Conservation (phyloP, 805 yeast species). For the Metschnikowia continentalis region DNA sequence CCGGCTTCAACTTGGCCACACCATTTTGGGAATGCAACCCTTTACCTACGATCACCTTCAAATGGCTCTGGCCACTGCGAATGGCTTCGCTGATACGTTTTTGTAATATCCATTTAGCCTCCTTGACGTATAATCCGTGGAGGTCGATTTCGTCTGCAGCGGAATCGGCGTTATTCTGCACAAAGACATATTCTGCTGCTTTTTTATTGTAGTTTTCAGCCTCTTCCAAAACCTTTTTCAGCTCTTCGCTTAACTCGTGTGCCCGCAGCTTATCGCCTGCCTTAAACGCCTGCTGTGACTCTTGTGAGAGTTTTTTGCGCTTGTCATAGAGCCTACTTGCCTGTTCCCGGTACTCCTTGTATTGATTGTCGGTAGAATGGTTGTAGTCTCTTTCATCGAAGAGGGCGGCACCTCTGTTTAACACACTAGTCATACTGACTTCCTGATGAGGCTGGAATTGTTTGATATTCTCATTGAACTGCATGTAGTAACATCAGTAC, state of each 20-base stretch:
- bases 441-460: not conserved
- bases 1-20: conserved; percentile 85
- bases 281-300: conserved; percentile 76
- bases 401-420: conserved; percentile 12
- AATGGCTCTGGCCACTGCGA: conserved; percentile 51
- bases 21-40: conserved; percentile 82
- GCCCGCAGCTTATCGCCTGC: conserved; percentile 73
- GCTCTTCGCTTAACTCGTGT: conserved; percentile 63
- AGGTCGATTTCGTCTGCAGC: conserved; percentile 82
- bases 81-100: conserved; percentile 67
- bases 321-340: conserved; percentile 67
- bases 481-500: not conserved
- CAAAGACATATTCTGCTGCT: conserved; percentile 89
- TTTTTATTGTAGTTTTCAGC: conserved; percentile 69
- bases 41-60: conserved; percentile 89
- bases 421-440: conserved; percentile 9
- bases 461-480: not conserved
- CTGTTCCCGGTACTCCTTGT: conserved; percentile 55
- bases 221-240: conserved; percentile 52
- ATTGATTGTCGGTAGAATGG: conserved; percentile 66
- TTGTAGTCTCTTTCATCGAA: conserved; percentile 52
- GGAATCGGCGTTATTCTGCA: conserved; percentile 86
- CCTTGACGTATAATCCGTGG: conserved; percentile 88
- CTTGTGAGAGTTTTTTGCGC: conserved; percentile 49
- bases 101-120: conserved; percentile 75